Evolutionary conservation across 352 stramenopile genomes (phyloP), one percentile per base, ranked within the genome.

Genomic region (Phytophthora pistaciae): DNA sequence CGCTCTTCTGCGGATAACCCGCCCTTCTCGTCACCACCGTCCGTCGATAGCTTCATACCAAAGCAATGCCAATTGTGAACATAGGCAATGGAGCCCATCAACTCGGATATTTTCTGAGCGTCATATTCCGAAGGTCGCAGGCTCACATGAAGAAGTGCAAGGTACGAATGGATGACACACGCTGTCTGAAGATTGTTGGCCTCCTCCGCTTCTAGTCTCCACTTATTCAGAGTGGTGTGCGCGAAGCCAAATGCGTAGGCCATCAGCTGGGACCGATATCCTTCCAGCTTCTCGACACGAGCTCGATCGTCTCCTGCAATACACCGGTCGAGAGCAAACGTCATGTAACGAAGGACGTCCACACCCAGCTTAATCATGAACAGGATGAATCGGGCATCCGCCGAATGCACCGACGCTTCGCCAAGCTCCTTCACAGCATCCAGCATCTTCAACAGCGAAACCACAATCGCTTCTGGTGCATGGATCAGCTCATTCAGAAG

Each of bases 401-500:
- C 84, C 21, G 87, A 95, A 72, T 96, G 85, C 7, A 96, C 88
- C 0, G 88, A 95, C 13, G 87, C 87, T 56, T 95, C 87, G 2
- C 85, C 85, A 36, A 96, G 83, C 60, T 96, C 90, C 29, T 87
- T 90, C 52, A 95, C 88, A 10, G 85, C 87, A 21, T 93, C 68
- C 13, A 97, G 64, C 83, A 98, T 96, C 42, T 89, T 87, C n/a
- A 97, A 46, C 13, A 97, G 60, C 8, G 91, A 87, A 11, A 71
- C 50, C 31, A 96, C 56, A 42, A 95, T 78, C 25, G 89, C 96
- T 67, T 98, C 93, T 31, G 98, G 97, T 6, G 94, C 97, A 77
- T 99, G 98, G 14, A 97, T 85, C 52, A 99, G 90, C 71, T 99
- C 98, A 74, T 99, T 99, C 56, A 99, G 93, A 13, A 99, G 82